These are phyloP conservation scores for Plasmodium berghei DNA, from an alignment of 169 alveolate genomes.

Conservation along the genomic window DNA sequence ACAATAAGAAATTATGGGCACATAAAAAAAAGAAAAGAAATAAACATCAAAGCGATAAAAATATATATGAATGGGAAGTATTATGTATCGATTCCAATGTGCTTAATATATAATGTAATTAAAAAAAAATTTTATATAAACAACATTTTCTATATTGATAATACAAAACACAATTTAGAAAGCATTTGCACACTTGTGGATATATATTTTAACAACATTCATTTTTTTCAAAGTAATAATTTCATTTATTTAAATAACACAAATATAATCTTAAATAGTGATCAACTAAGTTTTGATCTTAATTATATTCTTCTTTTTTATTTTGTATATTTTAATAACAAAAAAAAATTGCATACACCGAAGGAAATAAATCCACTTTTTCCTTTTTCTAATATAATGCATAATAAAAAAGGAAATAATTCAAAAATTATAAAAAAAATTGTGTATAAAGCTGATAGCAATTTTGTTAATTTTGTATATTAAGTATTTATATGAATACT, in stretches of 20 bases:
- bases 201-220: slow-evolving; percentile 34
- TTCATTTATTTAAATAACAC: slow-evolving; percentile 44
- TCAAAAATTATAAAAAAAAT: slow-evolving; percentile 28
- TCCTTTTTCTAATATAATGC: slow-evolving; percentile 9
- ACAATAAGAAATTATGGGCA: background rate
- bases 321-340: slow-evolving; percentile 42
- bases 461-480: slow-evolving; percentile 63
- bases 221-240: slow-evolving; percentile 25
- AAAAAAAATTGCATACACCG: slow-evolving; percentile 25
- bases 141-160: slow-evolving; percentile 32
- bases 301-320: slow-evolving; percentile 58
- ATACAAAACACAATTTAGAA: slow-evolving; percentile 4
- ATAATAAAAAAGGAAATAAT: slow-evolving; percentile 7
- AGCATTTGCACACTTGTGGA: slow-evolving; percentile 12
- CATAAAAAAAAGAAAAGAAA: slow-evolving; percentile 1
- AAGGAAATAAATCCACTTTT: slow-evolving; percentile 24
- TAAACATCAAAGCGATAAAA: slow-evolving; percentile 29
- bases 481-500: background rate
- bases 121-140: slow-evolving; percentile 40
- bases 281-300: slow-evolving; percentile 32
- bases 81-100: slow-evolving; percentile 35
- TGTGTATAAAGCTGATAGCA: slow-evolving; percentile 51
- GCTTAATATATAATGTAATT: slow-evolving; percentile 49
- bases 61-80: slow-evolving; percentile 64
- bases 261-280: slow-evolving; percentile 61